Evolutionary conservation across 2,329 filamentous ascomycete species (phyloP).

Genomic region (Ceratocystis harringtonii): DNA sequence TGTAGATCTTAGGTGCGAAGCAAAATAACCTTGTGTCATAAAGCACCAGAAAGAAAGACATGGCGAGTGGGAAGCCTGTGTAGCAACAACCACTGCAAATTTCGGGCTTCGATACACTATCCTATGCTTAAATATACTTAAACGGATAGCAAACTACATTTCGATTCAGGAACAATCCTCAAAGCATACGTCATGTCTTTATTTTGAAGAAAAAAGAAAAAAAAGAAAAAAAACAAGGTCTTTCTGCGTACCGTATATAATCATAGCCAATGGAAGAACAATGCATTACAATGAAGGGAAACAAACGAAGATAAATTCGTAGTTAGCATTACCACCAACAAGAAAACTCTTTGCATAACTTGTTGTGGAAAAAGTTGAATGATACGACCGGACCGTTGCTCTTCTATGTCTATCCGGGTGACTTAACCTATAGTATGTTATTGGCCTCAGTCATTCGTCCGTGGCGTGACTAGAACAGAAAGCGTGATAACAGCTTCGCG

Average conservation of each 20-base stretch:
- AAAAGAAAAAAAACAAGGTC: background rate
- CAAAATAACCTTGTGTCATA: background rate
- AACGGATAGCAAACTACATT: background rate
- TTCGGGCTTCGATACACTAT: background rate
- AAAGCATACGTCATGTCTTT: slow-evolving; percentile 3
- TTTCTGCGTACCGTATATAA: background rate
- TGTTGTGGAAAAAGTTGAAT: background rate
- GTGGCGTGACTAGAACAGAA: background rate
- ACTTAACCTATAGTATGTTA: background rate
- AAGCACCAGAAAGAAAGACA: background rate
- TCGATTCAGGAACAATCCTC: background rate
- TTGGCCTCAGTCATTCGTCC: background rate
- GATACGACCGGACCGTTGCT: background rate
- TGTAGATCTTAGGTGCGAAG: background rate
- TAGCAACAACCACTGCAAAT: background rate
- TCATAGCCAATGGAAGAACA: background rate
- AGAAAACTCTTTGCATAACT: background rate
- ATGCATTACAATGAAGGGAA: background rate
- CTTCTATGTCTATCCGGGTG: background rate
- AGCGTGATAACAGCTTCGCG: background rate
- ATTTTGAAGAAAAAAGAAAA: background rate
- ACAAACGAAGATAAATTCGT: background rate
- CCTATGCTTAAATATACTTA: background rate
- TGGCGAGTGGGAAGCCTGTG: background rate
- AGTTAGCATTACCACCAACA: background rate